A percentile compares a stretch with the other conserved stretches of the same genome.
These are phyloP conservation scores for Salix udensis DNA, from an alignment of 345 rosid genomes.

Conservation along the genomic window DNA sequence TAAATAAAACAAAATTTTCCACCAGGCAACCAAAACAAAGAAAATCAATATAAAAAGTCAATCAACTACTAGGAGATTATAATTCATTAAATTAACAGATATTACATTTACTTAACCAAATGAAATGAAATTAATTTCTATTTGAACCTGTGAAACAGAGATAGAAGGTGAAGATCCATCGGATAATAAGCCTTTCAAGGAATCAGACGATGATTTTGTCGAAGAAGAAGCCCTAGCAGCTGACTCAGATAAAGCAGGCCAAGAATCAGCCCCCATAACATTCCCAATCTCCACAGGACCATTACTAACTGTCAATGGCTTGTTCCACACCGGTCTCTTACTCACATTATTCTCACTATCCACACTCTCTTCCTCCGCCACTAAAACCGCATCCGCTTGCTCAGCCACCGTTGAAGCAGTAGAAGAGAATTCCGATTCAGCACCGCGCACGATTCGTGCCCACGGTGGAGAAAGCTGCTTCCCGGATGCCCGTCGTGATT, in stretches of 20 bases:
- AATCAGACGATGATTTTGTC: conserved; percentile 37
- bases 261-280: conserved; percentile 53
- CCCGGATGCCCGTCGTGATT: conserved; percentile 14
- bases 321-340: conserved; percentile 68
- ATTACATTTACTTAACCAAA: background rate
- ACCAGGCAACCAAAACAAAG: background rate
- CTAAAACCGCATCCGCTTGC: conserved; percentile 15
- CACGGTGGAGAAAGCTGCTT: conserved; percentile 36
- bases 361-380: conserved; percentile 30
- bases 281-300: conserved; percentile 46
- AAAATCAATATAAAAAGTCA: background rate
- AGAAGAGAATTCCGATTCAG: conserved; percentile 33
- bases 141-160: conserved; percentile 34
- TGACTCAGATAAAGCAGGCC: conserved; percentile 70
- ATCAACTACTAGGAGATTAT: background rate
- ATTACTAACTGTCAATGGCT: conserved; percentile 42
- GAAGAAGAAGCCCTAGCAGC: conserved; percentile 43
- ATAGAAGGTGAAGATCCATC: conserved; percentile 46
- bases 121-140: background rate
- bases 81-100: background rate
- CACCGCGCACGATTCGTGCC: conserved; percentile 43
- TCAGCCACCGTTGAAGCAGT: background rate
- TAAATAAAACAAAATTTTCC: too few relatives aligned
- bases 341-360: conserved; percentile 50
- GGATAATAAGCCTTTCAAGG: conserved; percentile 32